Percentiles rank a stretch among this genome's conserved stretches.
These are phyloP conservation scores for California macrophylla DNA, from an alignment of 441 rosid genomes.

Conservation along the genomic window DNA sequence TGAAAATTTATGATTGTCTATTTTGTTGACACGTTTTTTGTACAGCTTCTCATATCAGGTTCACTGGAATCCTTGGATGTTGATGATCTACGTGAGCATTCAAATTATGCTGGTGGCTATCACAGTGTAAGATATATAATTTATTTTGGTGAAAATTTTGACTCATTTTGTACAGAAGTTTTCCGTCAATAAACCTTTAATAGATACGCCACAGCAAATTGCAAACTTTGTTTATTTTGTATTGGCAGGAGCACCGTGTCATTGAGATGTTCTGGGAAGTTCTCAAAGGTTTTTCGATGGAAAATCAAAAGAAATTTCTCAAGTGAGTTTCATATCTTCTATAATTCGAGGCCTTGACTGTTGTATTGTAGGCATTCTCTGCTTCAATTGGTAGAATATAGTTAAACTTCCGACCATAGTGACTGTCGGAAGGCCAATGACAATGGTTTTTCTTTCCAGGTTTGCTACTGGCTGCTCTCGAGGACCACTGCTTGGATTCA, in stretches of 20 bases:
- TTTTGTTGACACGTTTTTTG: constrained; percentile 15
- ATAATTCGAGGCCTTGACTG: not conserved
- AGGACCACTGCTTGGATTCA: constrained; percentile 91
- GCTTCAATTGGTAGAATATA: constrained; percentile 6
- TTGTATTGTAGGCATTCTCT: constrained; percentile 7
- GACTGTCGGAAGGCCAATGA: constrained; percentile 16
- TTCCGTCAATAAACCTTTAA: not conserved
- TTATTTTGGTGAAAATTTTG: not conserved
- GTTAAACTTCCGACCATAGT: not conserved
- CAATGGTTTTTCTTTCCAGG: constrained; percentile 32
- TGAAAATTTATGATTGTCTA: not conserved
- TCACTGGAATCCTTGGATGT: constrained; percentile 94
- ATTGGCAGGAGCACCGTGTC: constrained; percentile 83
- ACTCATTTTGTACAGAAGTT: not conserved
- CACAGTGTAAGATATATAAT: constrained; percentile 42
- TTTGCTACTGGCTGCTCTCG: constrained; percentile 98
- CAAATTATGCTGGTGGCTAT: constrained; percentile 92
- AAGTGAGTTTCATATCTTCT: constrained; percentile 41
- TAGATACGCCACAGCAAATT: not conserved
- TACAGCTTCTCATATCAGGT: constrained; percentile 89
- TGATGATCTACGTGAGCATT: constrained; percentile 66
- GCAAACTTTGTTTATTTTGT: not conserved
- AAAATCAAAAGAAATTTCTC: constrained; percentile 80
- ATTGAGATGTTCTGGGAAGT: constrained; percentile 92
- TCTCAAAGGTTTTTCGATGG: constrained; percentile 71